A percentile compares a stretch with the other conserved stretches of the same genome.
Conservation (phyloP, 495 filamentous ascomycete genomes). For the Daldinia loculata region DNA sequence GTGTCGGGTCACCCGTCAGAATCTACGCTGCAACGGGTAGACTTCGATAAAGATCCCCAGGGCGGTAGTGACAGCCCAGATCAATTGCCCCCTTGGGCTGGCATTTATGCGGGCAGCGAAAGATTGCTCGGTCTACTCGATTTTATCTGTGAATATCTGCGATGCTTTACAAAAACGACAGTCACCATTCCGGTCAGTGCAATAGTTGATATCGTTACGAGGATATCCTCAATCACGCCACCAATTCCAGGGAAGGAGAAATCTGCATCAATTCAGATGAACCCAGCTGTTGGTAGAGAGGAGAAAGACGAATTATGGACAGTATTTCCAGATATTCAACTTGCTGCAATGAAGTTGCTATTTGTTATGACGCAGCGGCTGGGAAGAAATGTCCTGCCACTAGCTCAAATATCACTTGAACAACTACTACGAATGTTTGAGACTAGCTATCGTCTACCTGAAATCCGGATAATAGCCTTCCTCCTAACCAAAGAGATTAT, state of each 20-base stretch:
- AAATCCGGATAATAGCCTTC: constrained; percentile 70
- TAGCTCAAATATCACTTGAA: constrained; percentile 69
- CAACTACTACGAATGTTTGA: constrained; percentile 74
- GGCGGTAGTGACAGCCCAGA: constrained; percentile 53
- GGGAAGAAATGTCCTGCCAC: constrained; percentile 58
- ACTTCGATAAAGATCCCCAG: constrained; percentile 51
- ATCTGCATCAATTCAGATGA: constrained; percentile 58
- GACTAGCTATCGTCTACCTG: constrained; percentile 63
- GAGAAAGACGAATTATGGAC: constrained; percentile 79
- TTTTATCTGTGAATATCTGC: constrained; percentile 61
- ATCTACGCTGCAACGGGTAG: constrained; percentile 44
- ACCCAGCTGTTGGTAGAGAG: constrained; percentile 74
- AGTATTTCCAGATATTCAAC: constrained; percentile 76
- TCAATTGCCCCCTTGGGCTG: constrained; percentile 73
- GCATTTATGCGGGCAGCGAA: constrained; percentile 74
- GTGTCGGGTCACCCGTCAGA: constrained; percentile 58
- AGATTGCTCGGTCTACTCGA: constrained; percentile 70
- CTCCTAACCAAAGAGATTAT: constrained; percentile 64
- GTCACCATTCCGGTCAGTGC: constrained; percentile 70
- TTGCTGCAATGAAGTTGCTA: constrained; percentile 69
- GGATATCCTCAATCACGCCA: constrained; percentile 72
- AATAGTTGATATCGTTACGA: constrained; percentile 69
- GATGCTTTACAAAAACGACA: constrained; percentile 63
- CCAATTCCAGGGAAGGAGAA: constrained; percentile 52
- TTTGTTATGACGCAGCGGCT: constrained; percentile 62